phyloP scores from a whole-genome alignment of 2,329 filamentous ascomycete species.

The Botrytis pseudocinerea region DNA sequence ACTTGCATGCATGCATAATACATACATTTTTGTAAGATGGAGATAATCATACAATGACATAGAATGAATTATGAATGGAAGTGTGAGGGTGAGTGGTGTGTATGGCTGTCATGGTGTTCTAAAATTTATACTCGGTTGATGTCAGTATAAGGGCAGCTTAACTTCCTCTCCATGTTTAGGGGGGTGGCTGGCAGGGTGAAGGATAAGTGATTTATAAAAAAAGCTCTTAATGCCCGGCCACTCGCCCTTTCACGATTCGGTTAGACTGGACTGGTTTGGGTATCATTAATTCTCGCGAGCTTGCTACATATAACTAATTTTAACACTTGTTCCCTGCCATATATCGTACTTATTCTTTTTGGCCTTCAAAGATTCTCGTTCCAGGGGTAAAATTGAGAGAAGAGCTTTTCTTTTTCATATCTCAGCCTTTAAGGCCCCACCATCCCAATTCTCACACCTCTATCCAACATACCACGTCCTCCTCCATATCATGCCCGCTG shows the following conservation, averaged over 20 bases:
- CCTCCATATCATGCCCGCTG: slow-evolving; percentile 66
- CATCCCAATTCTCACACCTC: not conserved
- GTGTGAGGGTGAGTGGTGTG: not conserved
- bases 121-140: not conserved
- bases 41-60: slow-evolving; percentile 13
- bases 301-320: not conserved
- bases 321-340: not conserved
- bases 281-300: slow-evolving; percentile 4
- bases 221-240: not conserved
- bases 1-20: slow-evolving; percentile 3
- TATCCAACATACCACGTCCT: slow-evolving; percentile 37
- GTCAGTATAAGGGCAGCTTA: not conserved
- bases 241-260: not conserved
- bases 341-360: not conserved
- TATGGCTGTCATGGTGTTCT: not conserved
- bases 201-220: not conserved
- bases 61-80: not conserved
- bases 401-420: too few relatives aligned
- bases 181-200: not conserved
- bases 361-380: not conserved
- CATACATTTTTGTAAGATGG: slow-evolving; percentile 17
- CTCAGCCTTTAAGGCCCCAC: not conserved
- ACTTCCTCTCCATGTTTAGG: not conserved
- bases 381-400: not conserved
- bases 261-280: not conserved